These are phyloP conservation scores for Tetrapisispora nanseiensis DNA, from an alignment of 805 yeast genomes.

Conservation along the genomic window DNA sequence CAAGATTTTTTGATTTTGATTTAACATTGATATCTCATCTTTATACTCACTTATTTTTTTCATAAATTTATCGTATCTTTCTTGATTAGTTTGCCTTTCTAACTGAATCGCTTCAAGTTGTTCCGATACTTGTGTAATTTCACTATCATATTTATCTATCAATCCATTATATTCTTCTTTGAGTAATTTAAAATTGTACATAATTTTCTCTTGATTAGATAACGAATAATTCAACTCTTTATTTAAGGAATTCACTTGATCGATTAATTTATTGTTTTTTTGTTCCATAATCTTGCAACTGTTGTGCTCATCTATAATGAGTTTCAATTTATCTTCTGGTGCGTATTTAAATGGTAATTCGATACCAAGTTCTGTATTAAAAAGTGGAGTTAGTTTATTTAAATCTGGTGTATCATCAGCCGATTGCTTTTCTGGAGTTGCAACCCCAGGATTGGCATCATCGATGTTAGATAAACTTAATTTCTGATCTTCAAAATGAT, in stretches of 20 bases:
- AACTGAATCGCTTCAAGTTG: slow-evolving; percentile 2
- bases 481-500: not conserved
- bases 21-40: slow-evolving; percentile 23
- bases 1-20: slow-evolving; percentile 22
- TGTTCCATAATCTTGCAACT: slow-evolving; percentile 8
- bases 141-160: slow-evolving; percentile 7
- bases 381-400: slow-evolving; percentile 18
- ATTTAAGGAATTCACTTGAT: slow-evolving; percentile 14
- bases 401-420: slow-evolving; percentile 5
- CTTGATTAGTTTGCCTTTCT: slow-evolving; percentile 10
- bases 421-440: not conserved
- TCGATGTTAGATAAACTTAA: not conserved
- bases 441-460: not conserved
- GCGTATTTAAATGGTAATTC: slow-evolving; percentile 6
- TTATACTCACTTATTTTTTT: slow-evolving; percentile 12
- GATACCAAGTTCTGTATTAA: slow-evolving; percentile 3
- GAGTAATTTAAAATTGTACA: slow-evolving; percentile 7
- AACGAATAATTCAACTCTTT: slow-evolving; percentile 13
- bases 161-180: slow-evolving; percentile 6
- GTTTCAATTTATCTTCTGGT: slow-evolving; percentile 14
- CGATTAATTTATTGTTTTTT: slow-evolving; percentile 17
- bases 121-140: slow-evolving; percentile 4
- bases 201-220: slow-evolving; percentile 9
- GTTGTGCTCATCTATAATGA: slow-evolving; percentile 4
- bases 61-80: slow-evolving; percentile 11